These are phyloP conservation scores for Sarcocystis neurona DNA, from an alignment of 169 alveolate genomes.

Conservation along the genomic window DNA sequence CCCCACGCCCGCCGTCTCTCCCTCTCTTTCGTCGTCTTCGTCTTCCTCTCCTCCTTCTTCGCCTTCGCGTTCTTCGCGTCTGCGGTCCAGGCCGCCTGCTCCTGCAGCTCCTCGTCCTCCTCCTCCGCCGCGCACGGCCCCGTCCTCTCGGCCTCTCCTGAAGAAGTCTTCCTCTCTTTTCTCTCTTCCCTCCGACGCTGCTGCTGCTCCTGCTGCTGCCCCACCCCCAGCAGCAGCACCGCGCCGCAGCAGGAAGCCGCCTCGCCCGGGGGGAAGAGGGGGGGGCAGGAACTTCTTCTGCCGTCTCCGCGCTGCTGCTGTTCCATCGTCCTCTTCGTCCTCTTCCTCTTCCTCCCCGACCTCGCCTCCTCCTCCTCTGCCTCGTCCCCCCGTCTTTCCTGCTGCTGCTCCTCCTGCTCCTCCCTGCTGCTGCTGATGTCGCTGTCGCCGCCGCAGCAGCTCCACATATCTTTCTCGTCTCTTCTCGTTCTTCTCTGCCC, in stretches of 20 bases:
- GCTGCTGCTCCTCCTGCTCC: background rate
- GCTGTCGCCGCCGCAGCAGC: constrained; percentile 16
- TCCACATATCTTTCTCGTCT: constrained; percentile 29
- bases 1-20: background rate
- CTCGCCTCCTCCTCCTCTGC: background rate
- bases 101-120: too few relatives aligned
- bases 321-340: background rate
- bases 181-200: too few relatives aligned
- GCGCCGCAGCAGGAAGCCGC: too few relatives aligned
- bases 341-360: background rate
- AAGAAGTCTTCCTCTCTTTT: too few relatives aligned
- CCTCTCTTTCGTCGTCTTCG: background rate
- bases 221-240: too few relatives aligned
- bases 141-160: too few relatives aligned
- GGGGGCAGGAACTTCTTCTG: background rate
- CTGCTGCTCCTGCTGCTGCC: too few relatives aligned
- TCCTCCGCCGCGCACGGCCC: too few relatives aligned
- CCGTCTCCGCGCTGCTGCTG: background rate
- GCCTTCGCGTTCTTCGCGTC: too few relatives aligned
- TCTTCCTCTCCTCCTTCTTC: background rate
- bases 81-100: too few relatives aligned
- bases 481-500: background rate
- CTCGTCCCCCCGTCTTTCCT: too few relatives aligned
- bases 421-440: background rate
- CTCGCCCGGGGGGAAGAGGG: too few relatives aligned